Percentiles rank a stretch among this genome's conserved stretches.
Conservation (phyloP, 2,329 filamentous ascomycete genomes). For the Botryotinia narcissicola region DNA sequence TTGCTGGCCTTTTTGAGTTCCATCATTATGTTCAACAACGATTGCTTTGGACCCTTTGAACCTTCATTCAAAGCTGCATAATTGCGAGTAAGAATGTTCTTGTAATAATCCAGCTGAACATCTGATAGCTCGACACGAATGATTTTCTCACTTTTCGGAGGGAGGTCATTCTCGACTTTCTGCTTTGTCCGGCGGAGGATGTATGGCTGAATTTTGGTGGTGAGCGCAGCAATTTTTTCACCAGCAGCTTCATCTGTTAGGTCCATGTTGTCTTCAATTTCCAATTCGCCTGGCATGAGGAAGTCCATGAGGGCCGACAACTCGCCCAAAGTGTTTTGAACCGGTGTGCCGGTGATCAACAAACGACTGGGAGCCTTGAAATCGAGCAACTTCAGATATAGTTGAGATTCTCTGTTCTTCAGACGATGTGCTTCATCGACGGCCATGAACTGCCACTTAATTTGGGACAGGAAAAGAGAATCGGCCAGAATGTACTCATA, state of each 20-base stretch:
- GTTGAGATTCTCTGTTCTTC: constrained; percentile 92
- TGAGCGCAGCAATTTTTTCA: constrained; percentile 81
- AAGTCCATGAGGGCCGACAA: constrained; percentile 93
- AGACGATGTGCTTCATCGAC: constrained; percentile 96
- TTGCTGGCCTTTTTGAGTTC: constrained; percentile 99
- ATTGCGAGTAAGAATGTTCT: constrained; percentile 96
- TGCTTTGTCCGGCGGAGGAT: constrained; percentile 96
- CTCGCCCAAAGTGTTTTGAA: constrained; percentile 95
- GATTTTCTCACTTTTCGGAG: constrained; percentile 97
- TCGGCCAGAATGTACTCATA: constrained; percentile 95
- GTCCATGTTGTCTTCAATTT: constrained; percentile 90
- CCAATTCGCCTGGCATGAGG: constrained; percentile 88
- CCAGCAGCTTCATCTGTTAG: constrained; percentile 77
- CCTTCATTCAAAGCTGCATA: constrained; percentile 93
- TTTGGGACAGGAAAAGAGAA: constrained; percentile 75
- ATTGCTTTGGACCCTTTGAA: constrained; percentile 87
- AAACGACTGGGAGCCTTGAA: constrained; percentile 88
- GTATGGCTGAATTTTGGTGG: constrained; percentile 83
- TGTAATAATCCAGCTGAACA: constrained; percentile 96
- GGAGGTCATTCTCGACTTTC: constrained; percentile 93
- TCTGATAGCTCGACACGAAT: constrained; percentile 96
- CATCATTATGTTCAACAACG: constrained; percentile 98
- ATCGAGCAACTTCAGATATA: constrained; percentile 80
- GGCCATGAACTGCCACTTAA: constrained; percentile 97
- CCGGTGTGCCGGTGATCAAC: constrained; percentile 93